Conservation (phyloP, 2,329 filamentous ascomycete genomes). For the Stagonosporopsis vannaccii region DNA sequence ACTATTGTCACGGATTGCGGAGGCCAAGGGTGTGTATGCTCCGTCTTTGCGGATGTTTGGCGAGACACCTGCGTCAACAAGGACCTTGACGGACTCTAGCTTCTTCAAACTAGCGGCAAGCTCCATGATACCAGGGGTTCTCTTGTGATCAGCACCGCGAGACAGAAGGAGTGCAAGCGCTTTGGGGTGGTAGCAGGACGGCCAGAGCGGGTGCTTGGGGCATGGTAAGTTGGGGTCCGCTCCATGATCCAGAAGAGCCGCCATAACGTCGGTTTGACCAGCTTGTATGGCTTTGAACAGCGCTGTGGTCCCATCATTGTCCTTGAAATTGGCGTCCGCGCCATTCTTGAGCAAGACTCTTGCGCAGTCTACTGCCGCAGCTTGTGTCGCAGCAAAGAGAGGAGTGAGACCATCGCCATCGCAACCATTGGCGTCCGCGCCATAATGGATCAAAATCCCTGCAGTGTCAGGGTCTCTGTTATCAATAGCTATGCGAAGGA, state of each 20-base stretch:
- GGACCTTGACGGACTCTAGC: conserved; percentile 65
- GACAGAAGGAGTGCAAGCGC: conserved; percentile 67
- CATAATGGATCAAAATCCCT: conserved; percentile 37
- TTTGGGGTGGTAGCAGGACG: conserved; percentile 64
- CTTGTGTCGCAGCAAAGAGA: conserved; percentile 36
- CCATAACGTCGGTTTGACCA: conserved; percentile 64
- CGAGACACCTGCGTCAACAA: conserved; percentile 65
- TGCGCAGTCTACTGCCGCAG: conserved; percentile 53
- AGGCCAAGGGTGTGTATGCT: conserved; percentile 72
- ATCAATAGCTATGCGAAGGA: background rate
- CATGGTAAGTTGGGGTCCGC: conserved; percentile 73
- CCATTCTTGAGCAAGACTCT: conserved; percentile 45
- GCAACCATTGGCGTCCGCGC: conserved; percentile 38
- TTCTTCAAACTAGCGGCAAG: conserved; percentile 69
- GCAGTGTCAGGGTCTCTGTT: conserved; percentile 24
- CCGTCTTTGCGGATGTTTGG: conserved; percentile 70
- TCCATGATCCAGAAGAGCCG: conserved; percentile 61
- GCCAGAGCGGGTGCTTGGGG: conserved; percentile 74
- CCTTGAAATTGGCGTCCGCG: conserved; percentile 48
- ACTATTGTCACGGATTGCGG: conserved; percentile 71
- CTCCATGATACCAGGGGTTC: conserved; percentile 69
- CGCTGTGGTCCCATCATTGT: conserved; percentile 67
- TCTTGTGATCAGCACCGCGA: conserved; percentile 67
- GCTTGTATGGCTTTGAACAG: conserved; percentile 68
- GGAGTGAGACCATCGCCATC: conserved; percentile 40